Conservation (phyloP, 768 basidiomycete species). For the Lentinula aciculospora region DNA sequence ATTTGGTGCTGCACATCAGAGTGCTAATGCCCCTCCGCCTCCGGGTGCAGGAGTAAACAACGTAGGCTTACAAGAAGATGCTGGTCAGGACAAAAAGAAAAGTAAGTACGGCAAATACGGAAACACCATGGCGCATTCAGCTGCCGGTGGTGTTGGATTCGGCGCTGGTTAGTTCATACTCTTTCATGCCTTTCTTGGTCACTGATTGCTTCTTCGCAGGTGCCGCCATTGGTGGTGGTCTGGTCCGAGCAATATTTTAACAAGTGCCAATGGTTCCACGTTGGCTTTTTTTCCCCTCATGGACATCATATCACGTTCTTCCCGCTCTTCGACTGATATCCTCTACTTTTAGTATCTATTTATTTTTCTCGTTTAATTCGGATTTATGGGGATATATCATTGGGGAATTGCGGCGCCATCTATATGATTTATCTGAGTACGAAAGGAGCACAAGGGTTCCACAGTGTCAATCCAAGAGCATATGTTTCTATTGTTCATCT, state of each 20-base stretch:
- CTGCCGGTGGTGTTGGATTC: slow-evolving; percentile 43
- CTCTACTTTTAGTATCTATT: no score
- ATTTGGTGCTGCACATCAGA: slow-evolving; percentile 13
- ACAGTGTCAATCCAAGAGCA: no score
- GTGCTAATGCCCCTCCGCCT: slow-evolving; percentile 12
- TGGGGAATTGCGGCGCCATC: no score
- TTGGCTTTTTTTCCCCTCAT: no score
- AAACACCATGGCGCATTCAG: slow-evolving; percentile 33
- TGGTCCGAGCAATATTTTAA: slow-evolving; percentile 1
- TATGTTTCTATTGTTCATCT: no score
- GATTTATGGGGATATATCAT: no score
- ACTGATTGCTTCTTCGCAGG: not conserved
- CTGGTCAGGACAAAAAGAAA: slow-evolving; percentile 30
- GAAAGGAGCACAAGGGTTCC: no score
- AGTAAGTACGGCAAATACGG: slow-evolving; percentile 37
- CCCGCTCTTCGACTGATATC: not conserved
- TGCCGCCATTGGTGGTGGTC: slow-evolving; percentile 6
- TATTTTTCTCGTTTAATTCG: no score
- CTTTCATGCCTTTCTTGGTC: not conserved
- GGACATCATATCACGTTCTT: not conserved
- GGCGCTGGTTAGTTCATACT: not conserved
- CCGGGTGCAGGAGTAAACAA: slow-evolving; percentile 12
- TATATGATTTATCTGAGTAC: no score
- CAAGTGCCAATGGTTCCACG: not conserved
- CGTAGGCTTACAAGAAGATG: slow-evolving; percentile 20